Evolutionary conservation across 2,329 filamentous ascomycete genomes (phyloP), one percentile per base, ranked within the genome.

Genomic region (Monilinia polystroma): DNA sequence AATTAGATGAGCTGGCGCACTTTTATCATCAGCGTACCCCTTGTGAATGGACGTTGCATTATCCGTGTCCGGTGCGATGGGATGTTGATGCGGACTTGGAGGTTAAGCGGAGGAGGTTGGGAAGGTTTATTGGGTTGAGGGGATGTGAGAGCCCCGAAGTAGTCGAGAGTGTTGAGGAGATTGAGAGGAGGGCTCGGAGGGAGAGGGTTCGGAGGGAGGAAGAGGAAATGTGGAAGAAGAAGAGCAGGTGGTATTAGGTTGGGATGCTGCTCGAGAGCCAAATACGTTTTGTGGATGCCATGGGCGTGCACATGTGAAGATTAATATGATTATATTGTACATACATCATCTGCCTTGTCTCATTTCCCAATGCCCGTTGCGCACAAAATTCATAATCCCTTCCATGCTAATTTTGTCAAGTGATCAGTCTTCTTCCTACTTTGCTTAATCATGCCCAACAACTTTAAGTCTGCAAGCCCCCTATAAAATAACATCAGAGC

Each of bases 391-490:
- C 74, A 87, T 69, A 95, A 80, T 73, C 94, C 95, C 76, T 90
- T 93, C 87, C 89, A 91, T 63, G 83, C 80, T 47, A 93, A 83
- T 81, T 97, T 98, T 51, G 92, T 89, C 72, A 98, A 81, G 79
- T 98, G 94, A 76, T 98, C 95, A 32, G 88, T 87, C 82, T 96
- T 97, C 82, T 93, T 97, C 79, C 90, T 91, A 75, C 90, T 98
- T 69, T 85, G 84, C 80, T 95, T 97, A 69, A 98, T 84, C 79
- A 97, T 90, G 10, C 95, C 95, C 74, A 99, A 82, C 64, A 89
- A 86, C 77, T 89, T 90, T 76, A 99, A 78, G 78, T 99, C 95
- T 0, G 94, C 92, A 69, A 98, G 78, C 6, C 86, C 91, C 68
- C 88, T 85, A 78, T 97, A 97, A 78, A 98, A 99, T 79, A 91